Evolutionary conservation across 2,329 filamentous ascomycete genomes (phyloP).

Genomic region (Exophiala alcalophila): DNA sequence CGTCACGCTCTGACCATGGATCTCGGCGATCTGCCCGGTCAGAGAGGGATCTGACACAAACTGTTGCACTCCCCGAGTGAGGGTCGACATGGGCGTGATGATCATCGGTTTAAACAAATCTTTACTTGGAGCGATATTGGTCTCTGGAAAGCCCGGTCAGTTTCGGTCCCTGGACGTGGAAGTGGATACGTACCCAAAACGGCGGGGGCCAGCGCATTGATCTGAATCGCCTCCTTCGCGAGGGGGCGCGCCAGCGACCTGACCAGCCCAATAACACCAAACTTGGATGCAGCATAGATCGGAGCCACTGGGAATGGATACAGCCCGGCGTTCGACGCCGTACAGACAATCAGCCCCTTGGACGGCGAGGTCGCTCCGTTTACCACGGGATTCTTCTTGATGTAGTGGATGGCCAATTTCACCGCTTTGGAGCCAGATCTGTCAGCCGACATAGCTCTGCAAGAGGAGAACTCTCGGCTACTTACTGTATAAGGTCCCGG

Average conservation of each 20-base stretch:
- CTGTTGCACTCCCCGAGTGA: constrained; percentile 44
- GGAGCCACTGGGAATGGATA: constrained; percentile 53
- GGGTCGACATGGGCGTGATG: constrained; percentile 52
- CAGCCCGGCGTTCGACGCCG: constrained; percentile 53
- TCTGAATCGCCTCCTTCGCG: constrained; percentile 44
- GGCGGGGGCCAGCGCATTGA: constrained; percentile 52
- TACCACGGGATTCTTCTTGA: constrained; percentile 44
- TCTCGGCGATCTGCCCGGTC: constrained; percentile 50
- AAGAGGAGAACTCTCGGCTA: no score
- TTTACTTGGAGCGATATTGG: constrained; percentile 46
- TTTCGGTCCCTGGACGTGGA: no score
- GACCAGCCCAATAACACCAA: constrained; percentile 50
- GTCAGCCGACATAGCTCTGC: no score
- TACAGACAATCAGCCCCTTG: constrained; percentile 52
- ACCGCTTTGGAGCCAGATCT: constrained; percentile 40
- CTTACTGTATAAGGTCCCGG: constrained; percentile 48
- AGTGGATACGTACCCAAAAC: constrained; percentile 47
- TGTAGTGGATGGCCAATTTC: constrained; percentile 51
- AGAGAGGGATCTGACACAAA: constrained; percentile 42
- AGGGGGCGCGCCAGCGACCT: constrained; percentile 46
- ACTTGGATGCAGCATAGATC: constrained; percentile 50
- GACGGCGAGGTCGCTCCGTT: constrained; percentile 21
- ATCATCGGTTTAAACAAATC: constrained; percentile 50
- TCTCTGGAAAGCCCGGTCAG: constrained; percentile 35
- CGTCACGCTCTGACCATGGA: constrained; percentile 52